Conservation (phyloP, 257 asterid species). For the Sherardia arvensis region DNA sequence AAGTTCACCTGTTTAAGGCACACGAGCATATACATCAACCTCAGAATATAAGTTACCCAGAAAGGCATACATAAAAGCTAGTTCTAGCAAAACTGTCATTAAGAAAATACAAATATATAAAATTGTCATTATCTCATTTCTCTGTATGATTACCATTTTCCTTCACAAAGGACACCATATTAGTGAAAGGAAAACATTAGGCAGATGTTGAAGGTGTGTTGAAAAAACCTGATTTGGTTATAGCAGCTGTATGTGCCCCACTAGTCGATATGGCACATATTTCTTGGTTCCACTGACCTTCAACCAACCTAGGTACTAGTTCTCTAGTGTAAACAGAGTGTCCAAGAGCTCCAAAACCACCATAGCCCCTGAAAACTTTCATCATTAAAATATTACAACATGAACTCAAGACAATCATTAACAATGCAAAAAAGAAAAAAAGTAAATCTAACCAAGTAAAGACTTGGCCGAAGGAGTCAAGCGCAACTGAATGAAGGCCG, state of each 20-base stretch:
- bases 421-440: background rate
- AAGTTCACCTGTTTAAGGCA: slow-evolving; percentile 51
- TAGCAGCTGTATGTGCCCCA: slow-evolving; percentile 90
- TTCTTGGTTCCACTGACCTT: slow-evolving; percentile 72
- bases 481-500: slow-evolving; percentile 86
- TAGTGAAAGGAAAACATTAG: background rate
- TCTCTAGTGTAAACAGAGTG: slow-evolving; percentile 84
- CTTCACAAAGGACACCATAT: too few relatives aligned
- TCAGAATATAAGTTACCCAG: slow-evolving; percentile 2
- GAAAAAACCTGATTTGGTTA: slow-evolving; percentile 58
- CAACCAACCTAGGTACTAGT: slow-evolving; percentile 67
- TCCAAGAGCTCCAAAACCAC: slow-evolving; percentile 99
- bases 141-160: background rate
- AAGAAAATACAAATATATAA: background rate
- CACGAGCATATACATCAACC: background rate
- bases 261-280: slow-evolving; percentile 71
- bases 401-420: slow-evolving; percentile 24
- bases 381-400: slow-evolving; percentile 23
- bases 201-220: background rate
- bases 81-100: background rate
- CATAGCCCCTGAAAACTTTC: slow-evolving; percentile 96
- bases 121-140: background rate
- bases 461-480: slow-evolving; percentile 62
- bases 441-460: slow-evolving; percentile 94
- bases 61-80: background rate